phyloP scores from a whole-genome alignment of 2,329 filamentous ascomycete genomes.

The Aureobasidium namibiae region DNA sequence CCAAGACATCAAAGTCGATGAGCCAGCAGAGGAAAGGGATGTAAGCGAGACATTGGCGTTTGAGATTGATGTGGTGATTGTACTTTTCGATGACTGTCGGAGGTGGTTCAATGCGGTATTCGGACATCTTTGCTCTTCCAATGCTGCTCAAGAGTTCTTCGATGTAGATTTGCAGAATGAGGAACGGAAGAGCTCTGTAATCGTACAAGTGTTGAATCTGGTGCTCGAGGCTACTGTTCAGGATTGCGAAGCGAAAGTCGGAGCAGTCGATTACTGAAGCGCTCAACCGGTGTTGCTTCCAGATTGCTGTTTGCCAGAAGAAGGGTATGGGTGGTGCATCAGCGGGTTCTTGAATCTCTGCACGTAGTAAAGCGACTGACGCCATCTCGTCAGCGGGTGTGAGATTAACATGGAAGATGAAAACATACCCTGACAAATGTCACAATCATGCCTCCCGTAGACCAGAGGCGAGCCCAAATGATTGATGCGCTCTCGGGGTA shows the following conservation, averaged over 20 bases:
- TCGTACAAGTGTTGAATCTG: background rate
- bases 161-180: background rate
- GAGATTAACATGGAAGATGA: background rate
- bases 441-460: background rate
- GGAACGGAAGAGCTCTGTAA: background rate
- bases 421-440: background rate
- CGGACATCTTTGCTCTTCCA: background rate
- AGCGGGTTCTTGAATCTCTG: background rate
- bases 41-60: background rate
- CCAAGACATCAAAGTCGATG: background rate
- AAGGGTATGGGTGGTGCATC: background rate
- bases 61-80: background rate
- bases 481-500: background rate
- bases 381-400: background rate
- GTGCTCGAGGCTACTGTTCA: background rate
- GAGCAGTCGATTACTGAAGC: background rate
- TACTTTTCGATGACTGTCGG: background rate
- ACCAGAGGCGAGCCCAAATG: background rate
- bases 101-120: background rate
- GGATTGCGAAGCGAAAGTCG: background rate
- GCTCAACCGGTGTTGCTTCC: background rate
- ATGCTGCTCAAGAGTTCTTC: background rate
- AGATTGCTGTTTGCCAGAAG: background rate
- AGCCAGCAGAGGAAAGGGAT: constrained; percentile 1
- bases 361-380: background rate